These are phyloP conservation scores for Testicularia cyperi DNA, from an alignment of 1,284 basidiomycete species.

Conservation along the genomic window DNA sequence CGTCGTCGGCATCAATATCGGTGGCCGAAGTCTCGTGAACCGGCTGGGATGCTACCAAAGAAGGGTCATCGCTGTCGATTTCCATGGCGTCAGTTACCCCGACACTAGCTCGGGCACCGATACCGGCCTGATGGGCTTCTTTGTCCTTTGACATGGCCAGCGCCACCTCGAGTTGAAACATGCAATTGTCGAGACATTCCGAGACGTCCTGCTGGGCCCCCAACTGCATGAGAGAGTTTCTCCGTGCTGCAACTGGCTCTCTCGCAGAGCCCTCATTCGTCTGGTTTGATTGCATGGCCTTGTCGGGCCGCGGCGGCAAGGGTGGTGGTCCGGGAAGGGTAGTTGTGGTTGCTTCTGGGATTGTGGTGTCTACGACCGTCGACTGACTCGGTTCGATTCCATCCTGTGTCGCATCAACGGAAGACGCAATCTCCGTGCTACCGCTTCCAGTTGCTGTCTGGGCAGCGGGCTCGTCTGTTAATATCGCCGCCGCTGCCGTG, in stretches of 20 bases:
- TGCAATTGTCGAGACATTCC: constrained; percentile 97
- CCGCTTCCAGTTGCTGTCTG: neutral
- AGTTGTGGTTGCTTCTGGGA: neutral
- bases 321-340: neutral
- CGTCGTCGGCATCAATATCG: neutral
- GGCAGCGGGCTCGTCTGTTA: constrained; percentile 2
- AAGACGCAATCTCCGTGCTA: no score
- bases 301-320: neutral
- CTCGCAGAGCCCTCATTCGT: no score
- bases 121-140: neutral
- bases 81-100: constrained; percentile 18
- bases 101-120: neutral
- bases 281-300: no score
- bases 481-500: no score
- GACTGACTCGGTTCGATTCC: no score
- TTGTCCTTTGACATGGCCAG: constrained; percentile 64
- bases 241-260: constrained; percentile 24
- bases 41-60: no score
- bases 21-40: neutral
- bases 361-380: no score
- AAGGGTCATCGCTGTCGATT: constrained; percentile 8
- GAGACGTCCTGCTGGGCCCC: constrained; percentile 97
- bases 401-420: no score
- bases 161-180: constrained; percentile 96
- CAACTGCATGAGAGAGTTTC: constrained; percentile 59